Base-by-base conservation (phyloP, 140 eudicot genomes). In the Bidens hawaiensis region DNA sequence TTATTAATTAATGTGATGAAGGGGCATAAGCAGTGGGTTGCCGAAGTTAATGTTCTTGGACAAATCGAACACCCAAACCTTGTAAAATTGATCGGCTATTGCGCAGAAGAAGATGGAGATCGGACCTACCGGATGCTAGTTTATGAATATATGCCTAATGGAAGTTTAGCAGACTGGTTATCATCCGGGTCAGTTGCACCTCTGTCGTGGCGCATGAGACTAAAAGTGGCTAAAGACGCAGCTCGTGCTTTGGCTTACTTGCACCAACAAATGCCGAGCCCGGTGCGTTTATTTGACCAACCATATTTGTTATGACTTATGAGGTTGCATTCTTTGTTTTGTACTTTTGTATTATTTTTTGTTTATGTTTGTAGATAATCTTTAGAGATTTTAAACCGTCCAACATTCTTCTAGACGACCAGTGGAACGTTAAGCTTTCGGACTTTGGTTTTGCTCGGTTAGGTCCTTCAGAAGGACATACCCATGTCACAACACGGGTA, bases 391-490 rank as follows among this genome's bases (percentile, higher is more conserved):
- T 87, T 60, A 87, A 87, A 71, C 81, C 95, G 17, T 83, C 96
- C 15, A 87, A 84, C 54, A 87, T 87, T 69, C 94, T 87, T 34
- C 69, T 87, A 31, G 96, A 87, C 31, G 94, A 79, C 72, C 71
- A 84, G 15, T 87, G 89, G 85, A 87, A 81, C 47, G 96, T 88
- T 1, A 87, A 87, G 83, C 73, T 87, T 43, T 83, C 96, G 3
- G 93, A 87, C 60, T 87, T 87, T 72, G 96, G 96, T 55, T 67
- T 87, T 75, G 93, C 94, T 36, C 64, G 89, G 51, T 67, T 87
- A 72, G 96, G 89, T 47, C 93, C 93, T 64, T 33, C 70, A 22
- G 95, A 83, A 49, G 93, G 93, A 36, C 73, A 52, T 28, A 73
- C 86, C 22, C 95, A 87, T 71, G 84, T 78, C 41, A 81, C 88